These are phyloP conservation scores for Cucumis cinereus DNA, from an alignment of 306 rosid species.

Conservation along the genomic window DNA sequence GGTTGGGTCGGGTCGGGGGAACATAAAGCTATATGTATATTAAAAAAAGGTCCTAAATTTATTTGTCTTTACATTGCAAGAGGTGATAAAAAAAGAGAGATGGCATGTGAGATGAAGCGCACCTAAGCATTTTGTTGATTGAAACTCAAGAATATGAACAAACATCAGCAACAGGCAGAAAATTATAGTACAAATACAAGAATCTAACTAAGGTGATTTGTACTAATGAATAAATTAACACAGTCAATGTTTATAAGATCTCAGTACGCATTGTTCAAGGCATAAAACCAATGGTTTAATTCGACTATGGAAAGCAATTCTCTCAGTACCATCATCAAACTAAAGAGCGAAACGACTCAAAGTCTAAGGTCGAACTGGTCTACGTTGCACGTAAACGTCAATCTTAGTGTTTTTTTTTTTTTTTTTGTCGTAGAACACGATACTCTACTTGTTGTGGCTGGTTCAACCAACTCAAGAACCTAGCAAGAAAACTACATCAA, in stretches of 20 bases:
- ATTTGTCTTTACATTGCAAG: background rate
- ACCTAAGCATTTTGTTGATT: background rate
- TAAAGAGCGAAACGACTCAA: background rate
- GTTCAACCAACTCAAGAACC: background rate
- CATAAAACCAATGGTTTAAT: background rate
- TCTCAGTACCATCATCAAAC: background rate
- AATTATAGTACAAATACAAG: background rate
- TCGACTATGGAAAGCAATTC: background rate
- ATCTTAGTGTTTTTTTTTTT: no score
- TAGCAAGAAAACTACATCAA: background rate
- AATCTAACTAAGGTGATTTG: background rate
- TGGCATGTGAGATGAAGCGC: background rate
- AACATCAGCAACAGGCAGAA: background rate
- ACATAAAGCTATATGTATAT: no score
- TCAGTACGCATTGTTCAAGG: background rate
- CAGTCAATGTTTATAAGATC: background rate
- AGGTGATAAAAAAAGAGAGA: background rate
- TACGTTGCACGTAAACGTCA: background rate
- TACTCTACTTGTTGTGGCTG: background rate
- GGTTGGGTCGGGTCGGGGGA: no score
- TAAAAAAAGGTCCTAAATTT: no score
- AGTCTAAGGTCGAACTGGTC: background rate
- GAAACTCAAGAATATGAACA: background rate
- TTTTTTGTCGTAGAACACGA: background rate
- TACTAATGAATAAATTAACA: background rate